A percentile compares a stretch with the other conserved stretches of the same genome.
Conservation (phyloP, 164 flowering plant genomes). For the Sextonia rubra region DNA sequence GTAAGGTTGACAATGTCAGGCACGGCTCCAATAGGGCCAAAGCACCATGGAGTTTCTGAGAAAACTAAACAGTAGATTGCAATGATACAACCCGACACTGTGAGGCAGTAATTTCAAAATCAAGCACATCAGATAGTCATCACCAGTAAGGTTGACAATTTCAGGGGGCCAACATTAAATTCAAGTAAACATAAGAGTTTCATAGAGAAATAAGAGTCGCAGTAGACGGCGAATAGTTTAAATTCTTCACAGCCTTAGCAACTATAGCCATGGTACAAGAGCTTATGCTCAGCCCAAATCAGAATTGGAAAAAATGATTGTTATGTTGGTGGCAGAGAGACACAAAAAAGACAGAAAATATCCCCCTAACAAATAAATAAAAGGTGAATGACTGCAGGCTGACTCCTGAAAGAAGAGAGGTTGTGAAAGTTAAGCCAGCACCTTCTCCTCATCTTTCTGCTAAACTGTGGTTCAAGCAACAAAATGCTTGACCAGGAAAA, state of each 20-base stretch:
- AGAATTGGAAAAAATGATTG: background rate
- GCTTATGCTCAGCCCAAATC: background rate
- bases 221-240: background rate
- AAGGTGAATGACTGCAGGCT: background rate
- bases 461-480: background rate
- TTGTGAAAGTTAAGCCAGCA: background rate
- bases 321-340: no score
- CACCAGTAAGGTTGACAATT: background rate
- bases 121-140: conserved; percentile 6
- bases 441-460: background rate
- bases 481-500: background rate
- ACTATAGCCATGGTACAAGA: background rate
- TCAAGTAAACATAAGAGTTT: background rate
- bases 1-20: background rate
- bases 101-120: conserved; percentile 62
- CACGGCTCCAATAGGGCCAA: no score
- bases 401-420: background rate
- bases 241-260: background rate
- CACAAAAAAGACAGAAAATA: background rate
- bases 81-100: conserved; percentile 59
- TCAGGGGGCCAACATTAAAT: background rate
- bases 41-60: no score
- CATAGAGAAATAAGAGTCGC: background rate
- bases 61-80: no score
- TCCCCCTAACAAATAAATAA: no score